phyloP scores from a whole-genome alignment of 2,329 filamentous ascomycete genomes.

The Fusarium musae region DNA sequence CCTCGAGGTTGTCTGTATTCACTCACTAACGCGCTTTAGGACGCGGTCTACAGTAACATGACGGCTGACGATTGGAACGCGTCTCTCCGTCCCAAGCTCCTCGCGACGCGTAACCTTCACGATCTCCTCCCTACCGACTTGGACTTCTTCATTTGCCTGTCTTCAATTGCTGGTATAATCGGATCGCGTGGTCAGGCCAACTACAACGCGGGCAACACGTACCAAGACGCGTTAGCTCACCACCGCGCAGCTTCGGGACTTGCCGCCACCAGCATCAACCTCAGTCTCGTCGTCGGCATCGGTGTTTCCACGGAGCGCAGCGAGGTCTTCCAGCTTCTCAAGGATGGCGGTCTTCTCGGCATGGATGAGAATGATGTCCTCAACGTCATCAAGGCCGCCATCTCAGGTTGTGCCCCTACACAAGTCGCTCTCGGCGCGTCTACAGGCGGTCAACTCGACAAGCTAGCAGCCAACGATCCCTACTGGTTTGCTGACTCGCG shows the following conservation, averaged over 20 bases:
- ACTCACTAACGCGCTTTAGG: background rate
- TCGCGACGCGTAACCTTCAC: background rate
- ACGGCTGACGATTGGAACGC: background rate
- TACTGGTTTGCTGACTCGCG: background rate
- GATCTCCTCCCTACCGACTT: background rate
- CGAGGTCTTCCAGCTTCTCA: background rate
- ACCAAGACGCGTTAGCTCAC: background rate
- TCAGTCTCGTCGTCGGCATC: background rate
- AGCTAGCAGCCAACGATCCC: background rate
- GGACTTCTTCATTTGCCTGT: background rate
- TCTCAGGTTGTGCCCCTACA: background rate
- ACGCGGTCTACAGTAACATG: background rate
- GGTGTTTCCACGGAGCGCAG: background rate
- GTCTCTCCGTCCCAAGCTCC: background rate
- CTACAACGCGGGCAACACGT: background rate
- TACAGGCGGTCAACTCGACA: background rate
- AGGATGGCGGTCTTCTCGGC: background rate
- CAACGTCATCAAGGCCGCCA: background rate
- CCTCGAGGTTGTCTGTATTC: rapidly evolving
- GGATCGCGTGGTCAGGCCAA: background rate
- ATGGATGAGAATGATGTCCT: background rate
- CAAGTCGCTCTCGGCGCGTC: background rate
- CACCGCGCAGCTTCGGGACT: background rate
- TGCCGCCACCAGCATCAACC: background rate
- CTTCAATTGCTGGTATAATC: background rate